phyloP scores from a whole-genome alignment of 169 alveolate genomes.

The Plasmodium vivax region DNA sequence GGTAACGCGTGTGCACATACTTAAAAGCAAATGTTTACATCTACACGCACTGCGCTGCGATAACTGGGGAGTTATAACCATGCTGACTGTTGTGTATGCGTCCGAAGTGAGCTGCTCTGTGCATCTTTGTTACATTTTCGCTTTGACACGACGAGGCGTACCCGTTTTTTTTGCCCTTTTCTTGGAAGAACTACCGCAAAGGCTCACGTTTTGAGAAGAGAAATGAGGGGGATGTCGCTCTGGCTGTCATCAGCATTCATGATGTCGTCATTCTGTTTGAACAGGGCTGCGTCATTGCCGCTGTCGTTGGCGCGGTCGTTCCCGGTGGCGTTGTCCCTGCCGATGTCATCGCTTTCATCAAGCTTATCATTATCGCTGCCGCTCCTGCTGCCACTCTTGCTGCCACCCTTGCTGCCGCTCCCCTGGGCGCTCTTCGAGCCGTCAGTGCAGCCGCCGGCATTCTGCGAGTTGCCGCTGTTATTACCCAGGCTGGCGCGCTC shows the following conservation, averaged over 20 bases:
- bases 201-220: not conserved
- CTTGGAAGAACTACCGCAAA: not conserved
- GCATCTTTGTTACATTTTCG: not conserved
- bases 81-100: not conserved
- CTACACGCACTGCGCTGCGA: not conserved
- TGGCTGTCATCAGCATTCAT: not conserved
- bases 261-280: not conserved
- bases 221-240: not conserved
- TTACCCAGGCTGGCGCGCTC: not conserved
- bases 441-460: not conserved
- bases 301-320: not conserved
- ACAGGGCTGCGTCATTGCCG: not conserved
- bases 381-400: not conserved
- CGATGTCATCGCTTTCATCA: not conserved
- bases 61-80: not conserved
- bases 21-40: not conserved
- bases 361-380: not conserved
- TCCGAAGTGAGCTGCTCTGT: not conserved
- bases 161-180: not conserved
- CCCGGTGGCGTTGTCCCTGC: not conserved
- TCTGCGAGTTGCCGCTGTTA: not conserved
- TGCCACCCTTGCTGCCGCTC: not conserved
- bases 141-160: not conserved
- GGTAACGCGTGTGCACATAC: not conserved
- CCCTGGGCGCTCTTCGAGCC: not conserved